A percentile compares a stretch with the other conserved stretches of the same genome.
phyloP scores from a whole-genome alignment of 1,284 basidiomycete genomes.

The Moniliophthora roreri region DNA sequence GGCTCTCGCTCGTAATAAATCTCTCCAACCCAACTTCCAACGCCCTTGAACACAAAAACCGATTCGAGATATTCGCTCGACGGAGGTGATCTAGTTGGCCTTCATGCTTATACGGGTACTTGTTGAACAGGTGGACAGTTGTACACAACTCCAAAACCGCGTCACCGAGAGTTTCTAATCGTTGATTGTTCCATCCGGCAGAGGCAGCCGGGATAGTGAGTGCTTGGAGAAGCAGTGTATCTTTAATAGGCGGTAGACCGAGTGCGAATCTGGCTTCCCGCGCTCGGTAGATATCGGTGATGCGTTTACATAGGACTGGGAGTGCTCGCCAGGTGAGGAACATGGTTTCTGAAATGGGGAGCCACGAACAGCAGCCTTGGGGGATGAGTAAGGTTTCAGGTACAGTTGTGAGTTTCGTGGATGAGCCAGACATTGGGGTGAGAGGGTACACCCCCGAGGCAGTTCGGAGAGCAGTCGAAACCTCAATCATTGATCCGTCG shows the following conservation, averaged over 20 bases:
- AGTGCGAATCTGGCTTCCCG: slow-evolving; percentile 50
- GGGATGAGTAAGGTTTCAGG: slow-evolving; percentile 49
- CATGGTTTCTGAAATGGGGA: slow-evolving; percentile 46
- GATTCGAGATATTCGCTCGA: slow-evolving; percentile 65
- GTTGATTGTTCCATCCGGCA: slow-evolving; percentile 74
- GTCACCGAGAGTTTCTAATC: slow-evolving; percentile 83
- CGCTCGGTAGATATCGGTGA: slow-evolving; percentile 65
- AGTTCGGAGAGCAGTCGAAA: slow-evolving; percentile 39
- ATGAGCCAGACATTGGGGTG: too few relatives aligned
- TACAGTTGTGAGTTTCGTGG: too few relatives aligned
- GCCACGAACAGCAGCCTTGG: slow-evolving; percentile 49
- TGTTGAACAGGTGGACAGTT: slow-evolving; percentile 75
- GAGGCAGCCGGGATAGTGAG: slow-evolving; percentile 67
- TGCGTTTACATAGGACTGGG: slow-evolving; percentile 63
- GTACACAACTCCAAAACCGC: slow-evolving; percentile 76
- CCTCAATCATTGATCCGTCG: slow-evolving; percentile 63
- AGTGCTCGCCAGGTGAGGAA: slow-evolving; percentile 54
- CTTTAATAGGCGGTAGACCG: slow-evolving; percentile 55
- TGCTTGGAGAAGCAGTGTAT: slow-evolving; percentile 65
- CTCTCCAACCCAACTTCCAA: slow-evolving; percentile 60
- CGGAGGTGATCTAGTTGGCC: slow-evolving; percentile 73
- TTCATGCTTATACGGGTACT: slow-evolving; percentile 75
- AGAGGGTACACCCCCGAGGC: slow-evolving; percentile 45
- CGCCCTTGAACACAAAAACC: slow-evolving; percentile 64
- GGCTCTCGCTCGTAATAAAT: slow-evolving; percentile 61